Conservation (phyloP, 2,329 filamentous ascomycete species). For the Tolypocladium capitatum region DNA sequence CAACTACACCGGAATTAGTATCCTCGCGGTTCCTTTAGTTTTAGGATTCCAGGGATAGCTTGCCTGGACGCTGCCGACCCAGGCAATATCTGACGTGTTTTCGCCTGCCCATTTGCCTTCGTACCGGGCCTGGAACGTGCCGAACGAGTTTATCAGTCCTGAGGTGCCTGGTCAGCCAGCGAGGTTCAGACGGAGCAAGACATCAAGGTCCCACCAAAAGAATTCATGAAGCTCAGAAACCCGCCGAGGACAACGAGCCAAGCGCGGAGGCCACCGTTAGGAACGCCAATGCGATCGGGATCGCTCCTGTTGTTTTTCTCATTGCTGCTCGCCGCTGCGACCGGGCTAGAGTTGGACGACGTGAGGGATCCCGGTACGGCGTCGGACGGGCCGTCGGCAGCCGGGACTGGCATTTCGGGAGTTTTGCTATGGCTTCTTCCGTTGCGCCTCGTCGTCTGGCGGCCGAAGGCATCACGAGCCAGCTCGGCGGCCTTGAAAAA, state of each 20-base stretch:
- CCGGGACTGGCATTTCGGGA: background rate
- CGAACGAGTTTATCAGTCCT: conserved; percentile 30
- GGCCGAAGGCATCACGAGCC: background rate
- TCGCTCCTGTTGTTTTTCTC: background rate
- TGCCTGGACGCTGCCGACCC: conserved; percentile 25
- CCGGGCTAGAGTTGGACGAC: background rate
- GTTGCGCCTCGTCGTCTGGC: background rate
- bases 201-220: conserved; percentile 12
- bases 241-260: conserved; percentile 20
- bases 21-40: no score
- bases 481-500: background rate
- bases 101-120: conserved; percentile 16
- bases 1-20: conserved; percentile 8
- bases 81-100: conserved; percentile 21
- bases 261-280: conserved; percentile 14
- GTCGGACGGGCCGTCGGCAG: conserved; percentile 5
- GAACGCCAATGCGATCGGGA: conserved; percentile 1
- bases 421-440: no score
- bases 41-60: background rate
- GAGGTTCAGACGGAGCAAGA: background rate
- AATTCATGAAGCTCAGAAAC: conserved; percentile 14
- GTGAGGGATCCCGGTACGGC: background rate
- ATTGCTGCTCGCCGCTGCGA: background rate
- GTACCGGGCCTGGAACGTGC: conserved; percentile 42
- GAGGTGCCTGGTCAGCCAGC: background rate